Conservation (phyloP, 2,329 filamentous ascomycete genomes). For the Talaromyces sp. region DNA sequence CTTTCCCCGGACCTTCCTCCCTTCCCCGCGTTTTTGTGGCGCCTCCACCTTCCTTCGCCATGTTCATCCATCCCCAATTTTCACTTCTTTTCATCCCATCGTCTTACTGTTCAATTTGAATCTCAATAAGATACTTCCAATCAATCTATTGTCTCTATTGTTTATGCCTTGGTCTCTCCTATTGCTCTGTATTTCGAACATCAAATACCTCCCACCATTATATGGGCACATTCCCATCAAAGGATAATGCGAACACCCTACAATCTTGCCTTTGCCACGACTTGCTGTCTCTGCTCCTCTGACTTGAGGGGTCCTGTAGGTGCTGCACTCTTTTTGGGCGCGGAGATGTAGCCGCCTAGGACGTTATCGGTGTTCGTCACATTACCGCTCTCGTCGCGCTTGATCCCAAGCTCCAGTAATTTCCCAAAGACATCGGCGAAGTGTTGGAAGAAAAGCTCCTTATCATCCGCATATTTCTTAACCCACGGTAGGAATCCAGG, state of each 20-base stretch:
- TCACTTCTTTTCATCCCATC: neutral
- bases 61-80: neutral
- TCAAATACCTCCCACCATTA: neutral
- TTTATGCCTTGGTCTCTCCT: neutral
- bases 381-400: conserved; percentile 48
- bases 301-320: conserved; percentile 11
- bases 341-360: conserved; percentile 52
- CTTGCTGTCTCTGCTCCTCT: conserved; percentile 4
- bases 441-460: conserved; percentile 58
- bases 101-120: too few species aligned
- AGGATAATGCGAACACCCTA: neutral
- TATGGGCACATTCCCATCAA: neutral
- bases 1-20: neutral
- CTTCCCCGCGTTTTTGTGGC: neutral
- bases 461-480: conserved; percentile 55
- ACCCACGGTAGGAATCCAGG: conserved; percentile 52
- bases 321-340: conserved; percentile 32
- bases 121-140: neutral
- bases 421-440: conserved; percentile 57
- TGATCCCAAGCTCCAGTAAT: conserved; percentile 57
- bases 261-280: conserved; percentile 5
- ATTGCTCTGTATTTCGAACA: neutral
- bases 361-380: conserved; percentile 55
- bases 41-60: neutral
- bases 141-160: neutral